Evolutionary conservation across 106 monocot genomes (phyloP), one percentile per base, ranked within the genome.

Genomic region (Dendrobium chrysotoxum): DNA sequence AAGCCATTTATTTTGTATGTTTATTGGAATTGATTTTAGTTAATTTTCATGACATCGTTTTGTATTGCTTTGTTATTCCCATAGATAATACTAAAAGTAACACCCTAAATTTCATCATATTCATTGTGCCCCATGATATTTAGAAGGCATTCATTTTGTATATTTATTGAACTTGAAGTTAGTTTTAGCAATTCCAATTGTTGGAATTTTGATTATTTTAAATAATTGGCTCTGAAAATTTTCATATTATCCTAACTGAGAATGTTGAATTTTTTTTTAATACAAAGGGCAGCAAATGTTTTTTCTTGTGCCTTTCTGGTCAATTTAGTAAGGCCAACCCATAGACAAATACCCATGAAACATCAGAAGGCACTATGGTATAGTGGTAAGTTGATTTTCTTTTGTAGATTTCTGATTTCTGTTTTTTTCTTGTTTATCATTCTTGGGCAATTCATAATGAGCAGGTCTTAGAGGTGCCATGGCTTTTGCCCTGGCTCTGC

Each of bases 401-500:
- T 30, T 40, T 73, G 30, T 72, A 28, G 3, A n/a, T 66, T 54
- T 15, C 72, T 44, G 20, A 76, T 30, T 61, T 21, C 28, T 28
- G 45, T 75, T 21, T 75, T 4, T 81, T 74, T 25, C 28, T 77
- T 20, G 65, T 53, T 21, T 45, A 31, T 47, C 18, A 78, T 17
- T n/a, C 38, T 31, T 23, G 15, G 11, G 25, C 18, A 18, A 71
- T 58, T 78, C 12, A 70, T 64, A 15, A 45, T 45, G 80, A 82
- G 87, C 85, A 99, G 98, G 98, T 20, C 92, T 99, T 47, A 91
- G 98, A 88, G 98, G 98, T 15, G 98, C 98, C 44, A 99, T 99
- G 98, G 98, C 98, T 73, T 99, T 99, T 91, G 98, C 98, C 18
- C 95, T 99, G 86, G 98, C 98, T 86, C 78, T 99, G 68, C 95